Evolutionary conservation across 148 eudicot genomes (phyloP).

Genomic region (Vaccinium darrowii): DNA sequence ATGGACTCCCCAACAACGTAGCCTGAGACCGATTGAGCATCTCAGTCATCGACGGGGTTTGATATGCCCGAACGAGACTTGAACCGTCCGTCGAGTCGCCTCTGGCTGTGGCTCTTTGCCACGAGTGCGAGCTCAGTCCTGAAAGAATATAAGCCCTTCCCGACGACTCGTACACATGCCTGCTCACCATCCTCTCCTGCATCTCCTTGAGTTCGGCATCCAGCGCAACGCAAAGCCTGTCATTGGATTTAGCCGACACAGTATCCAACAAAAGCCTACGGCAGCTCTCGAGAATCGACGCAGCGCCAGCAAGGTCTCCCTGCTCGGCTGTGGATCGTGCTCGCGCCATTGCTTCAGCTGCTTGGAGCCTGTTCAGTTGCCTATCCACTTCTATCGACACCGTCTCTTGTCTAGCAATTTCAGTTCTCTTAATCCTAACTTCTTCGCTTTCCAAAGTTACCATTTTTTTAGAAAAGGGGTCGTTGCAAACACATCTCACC

Average conservation of each 20-base stretch:
- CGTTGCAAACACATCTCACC: constrained; percentile 51
- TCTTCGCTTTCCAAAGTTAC: constrained; percentile 40
- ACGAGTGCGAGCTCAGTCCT: constrained; percentile 87
- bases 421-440: constrained; percentile 54
- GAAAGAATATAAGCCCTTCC: constrained; percentile 86
- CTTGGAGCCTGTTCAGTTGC: constrained; percentile 67
- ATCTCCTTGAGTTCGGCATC: constrained; percentile 76
- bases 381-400: constrained; percentile 77
- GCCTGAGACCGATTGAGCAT: constrained; percentile 76
- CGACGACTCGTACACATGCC: constrained; percentile 73
- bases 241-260: constrained; percentile 51
- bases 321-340: constrained; percentile 64
- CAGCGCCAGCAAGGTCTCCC: constrained; percentile 57
- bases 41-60: constrained; percentile 65
- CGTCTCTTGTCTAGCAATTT: constrained; percentile 28
- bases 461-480: constrained; percentile 55
- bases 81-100: constrained; percentile 67
- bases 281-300: constrained; percentile 47
- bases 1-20: constrained; percentile 41
- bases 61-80: constrained; percentile 54
- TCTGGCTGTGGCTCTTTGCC: constrained; percentile 87
- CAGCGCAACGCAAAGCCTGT: constrained; percentile 49
- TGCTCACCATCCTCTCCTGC: constrained; percentile 79
- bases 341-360: constrained; percentile 73
- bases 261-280: constrained; percentile 44